Conservation (phyloP, 139 green algal species). For the Picochlorum sp. region DNA sequence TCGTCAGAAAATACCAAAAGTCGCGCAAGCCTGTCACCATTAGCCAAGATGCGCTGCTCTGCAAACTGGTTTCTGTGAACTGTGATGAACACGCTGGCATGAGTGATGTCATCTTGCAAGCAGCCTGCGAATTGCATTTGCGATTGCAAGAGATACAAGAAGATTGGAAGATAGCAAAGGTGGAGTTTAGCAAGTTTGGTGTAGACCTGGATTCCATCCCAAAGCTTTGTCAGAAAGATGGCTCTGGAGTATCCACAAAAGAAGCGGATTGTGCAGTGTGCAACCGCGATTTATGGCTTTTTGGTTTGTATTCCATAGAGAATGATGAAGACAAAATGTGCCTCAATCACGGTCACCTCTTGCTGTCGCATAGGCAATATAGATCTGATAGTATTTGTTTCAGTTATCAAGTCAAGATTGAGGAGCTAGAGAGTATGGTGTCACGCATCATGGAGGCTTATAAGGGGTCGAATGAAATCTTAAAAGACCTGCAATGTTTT, state of each 20-base stretch:
- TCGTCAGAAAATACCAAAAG: constrained; percentile 49
- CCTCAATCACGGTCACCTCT: constrained; percentile 49
- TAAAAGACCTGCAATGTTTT: too few relatives aligned
- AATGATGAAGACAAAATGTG: constrained; percentile 42
- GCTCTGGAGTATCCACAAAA: constrained; percentile 35
- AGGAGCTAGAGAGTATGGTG: too few relatives aligned
- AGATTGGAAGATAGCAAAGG: not conserved
- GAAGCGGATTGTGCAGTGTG: constrained; percentile 58
- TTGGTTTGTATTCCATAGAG: constrained; percentile 39
- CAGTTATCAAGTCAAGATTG: too few relatives aligned
- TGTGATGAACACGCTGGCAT: not conserved
- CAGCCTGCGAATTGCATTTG: constrained; percentile 34
- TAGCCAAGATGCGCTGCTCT: constrained; percentile 55
- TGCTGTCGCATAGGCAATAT: not conserved
- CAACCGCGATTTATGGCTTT: constrained; percentile 63
- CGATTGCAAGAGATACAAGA: not conserved
- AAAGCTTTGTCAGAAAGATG: constrained; percentile 16
- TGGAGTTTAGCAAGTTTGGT: not conserved
- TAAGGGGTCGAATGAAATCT: too few relatives aligned
- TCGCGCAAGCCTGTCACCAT: constrained; percentile 39
- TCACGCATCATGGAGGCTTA: too few relatives aligned
- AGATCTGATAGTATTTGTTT: too few relatives aligned
- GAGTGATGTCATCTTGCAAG: constrained; percentile 30
- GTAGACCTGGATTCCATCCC: not conserved
- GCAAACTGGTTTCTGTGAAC: constrained; percentile 41